Conservation (phyloP, 352 stramenopile genomes). For the Phytophthora quininea region DNA sequence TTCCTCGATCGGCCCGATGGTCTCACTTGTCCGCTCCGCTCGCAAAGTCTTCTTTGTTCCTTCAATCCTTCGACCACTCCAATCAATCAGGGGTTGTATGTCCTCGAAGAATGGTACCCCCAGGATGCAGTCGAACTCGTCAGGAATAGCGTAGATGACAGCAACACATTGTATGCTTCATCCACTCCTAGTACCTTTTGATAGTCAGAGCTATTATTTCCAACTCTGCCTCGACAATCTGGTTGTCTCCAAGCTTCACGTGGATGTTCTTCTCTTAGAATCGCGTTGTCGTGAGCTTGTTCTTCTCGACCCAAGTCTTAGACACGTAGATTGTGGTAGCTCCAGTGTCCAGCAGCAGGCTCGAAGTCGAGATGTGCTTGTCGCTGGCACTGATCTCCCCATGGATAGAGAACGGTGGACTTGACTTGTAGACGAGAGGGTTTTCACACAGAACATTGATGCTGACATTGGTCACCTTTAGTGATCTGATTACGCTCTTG, state of each 20-base stretch:
- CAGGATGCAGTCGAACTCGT: slow-evolving; percentile 13
- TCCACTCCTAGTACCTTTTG: background rate
- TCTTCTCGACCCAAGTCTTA: background rate
- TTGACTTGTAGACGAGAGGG: slow-evolving; percentile 8
- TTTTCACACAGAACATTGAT: slow-evolving; percentile 16
- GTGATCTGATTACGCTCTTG: slow-evolving; percentile 4
- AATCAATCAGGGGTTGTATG: slow-evolving; percentile 9
- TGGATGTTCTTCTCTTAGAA: background rate
- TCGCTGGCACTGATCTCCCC: background rate
- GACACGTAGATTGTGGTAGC: slow-evolving; percentile 2
- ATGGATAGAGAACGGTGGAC: slow-evolving; percentile 2
- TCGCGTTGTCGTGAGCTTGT: background rate
- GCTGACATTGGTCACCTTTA: slow-evolving; percentile 8
- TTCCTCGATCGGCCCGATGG: slow-evolving; percentile 8
- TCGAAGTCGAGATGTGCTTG: background rate
- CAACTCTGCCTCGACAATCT: background rate
- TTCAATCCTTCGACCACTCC: slow-evolving; percentile 12
- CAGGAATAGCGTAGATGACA: background rate
- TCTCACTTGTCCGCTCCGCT: slow-evolving; percentile 2
- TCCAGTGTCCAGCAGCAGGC: background rate
- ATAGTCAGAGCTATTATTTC: background rate
- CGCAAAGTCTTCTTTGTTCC: slow-evolving; percentile 11
- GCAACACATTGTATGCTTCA: slow-evolving; percentile 3
- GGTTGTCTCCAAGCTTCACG: slow-evolving; percentile 3
- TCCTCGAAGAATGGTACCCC: slow-evolving; percentile 21